Evolutionary conservation across 1,284 basidiomycete genomes (phyloP).

Genomic region (Pseudozyma tsukubaensis): DNA sequence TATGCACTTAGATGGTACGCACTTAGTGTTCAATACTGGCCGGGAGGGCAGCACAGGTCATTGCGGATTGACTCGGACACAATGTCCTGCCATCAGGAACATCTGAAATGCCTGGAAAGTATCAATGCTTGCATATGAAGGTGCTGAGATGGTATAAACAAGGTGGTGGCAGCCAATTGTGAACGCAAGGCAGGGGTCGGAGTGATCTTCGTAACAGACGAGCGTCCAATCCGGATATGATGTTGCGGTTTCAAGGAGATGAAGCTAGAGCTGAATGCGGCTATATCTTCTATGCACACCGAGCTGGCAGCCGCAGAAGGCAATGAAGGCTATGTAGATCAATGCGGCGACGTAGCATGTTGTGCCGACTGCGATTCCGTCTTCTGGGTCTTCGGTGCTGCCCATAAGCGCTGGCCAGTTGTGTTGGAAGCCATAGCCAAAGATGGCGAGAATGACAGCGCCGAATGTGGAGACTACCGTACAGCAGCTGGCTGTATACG

Average conservation of each 20-base stretch:
- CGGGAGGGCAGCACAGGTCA: too few relatives aligned
- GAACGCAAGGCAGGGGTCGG: not conserved
- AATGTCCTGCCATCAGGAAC: too few relatives aligned
- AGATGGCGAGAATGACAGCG: conserved; percentile 71
- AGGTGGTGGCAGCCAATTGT: not conserved
- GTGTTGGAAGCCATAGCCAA: conserved; percentile 60
- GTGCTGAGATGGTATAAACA: conserved; percentile 10
- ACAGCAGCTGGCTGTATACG: conserved; percentile 71
- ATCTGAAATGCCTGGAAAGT: not conserved
- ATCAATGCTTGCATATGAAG: not conserved
- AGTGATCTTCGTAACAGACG: not conserved
- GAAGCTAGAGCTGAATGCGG: conserved; percentile 55
- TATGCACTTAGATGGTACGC: too few relatives aligned
- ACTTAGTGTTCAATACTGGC: too few relatives aligned
- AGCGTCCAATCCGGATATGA: too few relatives aligned
- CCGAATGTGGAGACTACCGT: conserved; percentile 72
- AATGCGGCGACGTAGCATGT: conserved; percentile 72
- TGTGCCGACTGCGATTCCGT: conserved; percentile 70
- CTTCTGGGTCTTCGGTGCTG: conserved; percentile 70
- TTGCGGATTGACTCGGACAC: not conserved
- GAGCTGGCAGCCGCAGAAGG: conserved; percentile 72
- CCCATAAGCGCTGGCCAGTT: conserved; percentile 72
- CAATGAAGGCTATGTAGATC: conserved; percentile 72
- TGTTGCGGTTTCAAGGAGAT: not conserved
- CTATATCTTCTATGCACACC: conserved; percentile 62